phyloP scores from a whole-genome alignment of 1,284 basidiomycete species.

The Rugosomyces carneus region DNA sequence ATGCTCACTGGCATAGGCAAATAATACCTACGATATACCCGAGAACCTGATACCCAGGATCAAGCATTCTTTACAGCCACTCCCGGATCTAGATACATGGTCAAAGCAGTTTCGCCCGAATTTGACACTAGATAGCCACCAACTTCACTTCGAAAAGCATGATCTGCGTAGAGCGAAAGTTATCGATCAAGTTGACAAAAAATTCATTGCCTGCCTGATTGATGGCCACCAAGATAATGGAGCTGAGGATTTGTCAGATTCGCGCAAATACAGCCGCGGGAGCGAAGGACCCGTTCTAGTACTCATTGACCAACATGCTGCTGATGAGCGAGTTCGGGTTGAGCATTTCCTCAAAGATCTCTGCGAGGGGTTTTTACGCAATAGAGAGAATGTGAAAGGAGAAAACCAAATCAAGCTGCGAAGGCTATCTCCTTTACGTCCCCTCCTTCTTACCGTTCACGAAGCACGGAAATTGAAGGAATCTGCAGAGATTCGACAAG shows the following conservation, averaged over 20 bases:
- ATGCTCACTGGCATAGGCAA: constrained; percentile 10
- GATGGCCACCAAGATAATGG: constrained; percentile 17
- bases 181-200: constrained; percentile 81
- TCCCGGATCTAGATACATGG: neutral
- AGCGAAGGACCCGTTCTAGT: constrained; percentile 42
- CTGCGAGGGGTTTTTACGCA: constrained; percentile 56
- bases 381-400: constrained; percentile 22
- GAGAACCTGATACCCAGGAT: constrained; percentile 13
- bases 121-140: constrained; percentile 13
- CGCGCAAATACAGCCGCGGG: neutral
- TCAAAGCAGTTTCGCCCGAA: constrained; percentile 4
- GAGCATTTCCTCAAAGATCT: constrained; percentile 74
- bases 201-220: constrained; percentile 78
- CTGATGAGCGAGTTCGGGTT: constrained; percentile 87
- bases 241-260: constrained; percentile 6
- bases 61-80: neutral
- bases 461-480: constrained; percentile 49
- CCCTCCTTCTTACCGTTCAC: constrained; percentile 56
- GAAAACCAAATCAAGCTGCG: constrained; percentile 31
- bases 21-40: constrained; percentile 12
- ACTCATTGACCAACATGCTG: constrained; percentile 93
- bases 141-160: constrained; percentile 40
- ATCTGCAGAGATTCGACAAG: constrained; percentile 34
- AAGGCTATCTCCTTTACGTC: constrained; percentile 43
- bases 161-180: constrained; percentile 52